These are phyloP conservation scores for Hanseniaspora uvarum DNA, from an alignment of 1,139 yeast genomes.

Conservation along the genomic window DNA sequence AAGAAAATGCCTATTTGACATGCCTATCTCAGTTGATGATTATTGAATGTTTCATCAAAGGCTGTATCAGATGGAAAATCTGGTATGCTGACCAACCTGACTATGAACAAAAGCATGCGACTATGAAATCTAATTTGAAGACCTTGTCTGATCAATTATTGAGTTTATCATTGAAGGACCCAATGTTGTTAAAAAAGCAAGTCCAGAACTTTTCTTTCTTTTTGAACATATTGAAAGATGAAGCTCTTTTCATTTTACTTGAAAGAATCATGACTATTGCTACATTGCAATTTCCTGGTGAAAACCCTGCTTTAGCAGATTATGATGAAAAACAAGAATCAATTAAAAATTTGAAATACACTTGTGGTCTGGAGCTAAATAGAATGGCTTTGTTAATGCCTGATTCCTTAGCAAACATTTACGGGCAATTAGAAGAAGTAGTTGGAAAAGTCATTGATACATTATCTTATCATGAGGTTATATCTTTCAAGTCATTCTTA, in stretches of 20 bases:
- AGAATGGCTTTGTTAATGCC: constrained; percentile 92
- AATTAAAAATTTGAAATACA: constrained; percentile 76
- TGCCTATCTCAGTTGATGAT: constrained; percentile 77
- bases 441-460: constrained; percentile 64
- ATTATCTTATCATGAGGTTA: constrained; percentile 81
- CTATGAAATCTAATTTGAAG: constrained; percentile 57
- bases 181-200: constrained; percentile 70
- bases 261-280: constrained; percentile 84
- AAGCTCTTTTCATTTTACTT: constrained; percentile 69
- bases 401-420: constrained; percentile 69
- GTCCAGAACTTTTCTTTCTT: constrained; percentile 93
- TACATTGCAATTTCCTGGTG: constrained; percentile 63
- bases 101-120: constrained; percentile 45
- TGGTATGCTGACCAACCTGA: constrained; percentile 64
- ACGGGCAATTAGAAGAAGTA: constrained; percentile 71
- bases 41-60: constrained; percentile 82
- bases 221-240: constrained; percentile 80
- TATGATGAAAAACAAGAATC: constrained; percentile 68
- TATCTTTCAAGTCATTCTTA: constrained; percentile 83
- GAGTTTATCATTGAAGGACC: constrained; percentile 67
- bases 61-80: constrained; percentile 91
- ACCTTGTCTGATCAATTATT: constrained; percentile 66
- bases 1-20: constrained; percentile 57
- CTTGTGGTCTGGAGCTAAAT: constrained; percentile 90
- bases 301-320: constrained; percentile 39